Evolutionary conservation across 805 yeast species (phyloP).

Genomic region (Dipodascopsis uninucleata): DNA sequence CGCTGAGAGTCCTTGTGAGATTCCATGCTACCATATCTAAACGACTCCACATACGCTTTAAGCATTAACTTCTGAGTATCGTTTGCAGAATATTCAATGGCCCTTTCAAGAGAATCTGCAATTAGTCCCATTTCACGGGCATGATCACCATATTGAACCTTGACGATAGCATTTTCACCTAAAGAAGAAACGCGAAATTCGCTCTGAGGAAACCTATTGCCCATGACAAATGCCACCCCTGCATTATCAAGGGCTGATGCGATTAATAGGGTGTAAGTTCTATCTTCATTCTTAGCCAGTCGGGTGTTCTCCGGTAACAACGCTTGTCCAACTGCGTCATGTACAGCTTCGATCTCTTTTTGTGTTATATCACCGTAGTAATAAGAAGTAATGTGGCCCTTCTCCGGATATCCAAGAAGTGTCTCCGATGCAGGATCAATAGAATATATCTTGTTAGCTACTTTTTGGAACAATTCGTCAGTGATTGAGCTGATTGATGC

Average conservation of each 20-base stretch:
- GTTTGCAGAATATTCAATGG: slow-evolving; percentile 64
- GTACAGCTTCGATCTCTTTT: slow-evolving; percentile 62
- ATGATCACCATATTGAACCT: slow-evolving; percentile 76
- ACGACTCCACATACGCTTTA: slow-evolving; percentile 61
- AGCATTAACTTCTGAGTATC: slow-evolving; percentile 67
- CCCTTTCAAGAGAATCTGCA: slow-evolving; percentile 52
- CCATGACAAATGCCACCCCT: background rate
- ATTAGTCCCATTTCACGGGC: slow-evolving; percentile 58
- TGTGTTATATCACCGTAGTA: slow-evolving; percentile 51
- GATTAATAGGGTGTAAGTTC: slow-evolving; percentile 55
- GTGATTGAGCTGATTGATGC: slow-evolving; percentile 37
- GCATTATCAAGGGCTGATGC: slow-evolving; percentile 51
- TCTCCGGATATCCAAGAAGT: slow-evolving; percentile 72
- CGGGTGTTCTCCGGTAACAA: slow-evolving; percentile 80
- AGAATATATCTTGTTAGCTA: slow-evolving; percentile 47
- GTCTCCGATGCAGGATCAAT: slow-evolving; percentile 45
- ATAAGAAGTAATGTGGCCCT: slow-evolving; percentile 72
- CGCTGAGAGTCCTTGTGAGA: slow-evolving; percentile 83
- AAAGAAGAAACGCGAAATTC: slow-evolving; percentile 40
- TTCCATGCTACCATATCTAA: slow-evolving; percentile 75
- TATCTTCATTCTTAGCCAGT: slow-evolving; percentile 50
- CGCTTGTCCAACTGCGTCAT: slow-evolving; percentile 57
- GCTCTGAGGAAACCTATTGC: slow-evolving; percentile 46
- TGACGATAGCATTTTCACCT: slow-evolving; percentile 43
- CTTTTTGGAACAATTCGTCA: slow-evolving; percentile 33